Base-by-base conservation (phyloP, 1,284 basidiomycete species). In the Moesziomyces sp. region DNA sequence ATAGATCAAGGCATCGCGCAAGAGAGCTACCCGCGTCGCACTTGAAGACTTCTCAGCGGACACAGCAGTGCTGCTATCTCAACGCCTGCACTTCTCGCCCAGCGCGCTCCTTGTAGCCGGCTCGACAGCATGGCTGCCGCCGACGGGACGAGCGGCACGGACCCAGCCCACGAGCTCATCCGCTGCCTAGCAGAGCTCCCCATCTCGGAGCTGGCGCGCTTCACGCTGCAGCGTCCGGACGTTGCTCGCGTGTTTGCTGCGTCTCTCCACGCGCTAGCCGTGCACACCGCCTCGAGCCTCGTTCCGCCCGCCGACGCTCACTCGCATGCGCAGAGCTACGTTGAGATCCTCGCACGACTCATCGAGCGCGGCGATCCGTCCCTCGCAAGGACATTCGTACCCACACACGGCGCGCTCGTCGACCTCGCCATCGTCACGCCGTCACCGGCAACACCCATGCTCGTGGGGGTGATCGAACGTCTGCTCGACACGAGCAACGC, bases 311-410 rank as follows among this genome's bases (percentile, higher is more conserved):
- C 18, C n/a, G 44, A 44, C 5, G 14, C 16, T 23, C 30, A 44
- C 16, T 44, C 55, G 3, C 35, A 44, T 11, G 51, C 59, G 5
- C 35, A 16, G 5, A 43, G 48, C 34, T 52, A 68, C 53, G 58
- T 69, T 34, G 50, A 63, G 14, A 65, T 73, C 45, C 65, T 76
- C 10, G 43, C 57, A 11, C 58, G 57, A 3, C 58, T 72, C 44
- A 63, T 76, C 54, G 66, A 73, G 43, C 48, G 74, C 18, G 74
- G 74, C 19, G 74, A 76, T 45, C 74, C 74, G 10, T 73, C 74
- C 9, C 53, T 76, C 18, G 69, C 70, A 1, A 52, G 74, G 7
- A 69, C 58, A 46, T 65, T 76, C 26, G 55, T 76, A 7, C 74
- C 74, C 13, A 66, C 65, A 3, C 59, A 65, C 23, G 62, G 66